Percentiles rank a stretch among this genome's conserved stretches.
Evolutionary conservation across 352 stramenopile genomes (phyloP).

Genomic region (Phytopythium delawarense): DNA sequence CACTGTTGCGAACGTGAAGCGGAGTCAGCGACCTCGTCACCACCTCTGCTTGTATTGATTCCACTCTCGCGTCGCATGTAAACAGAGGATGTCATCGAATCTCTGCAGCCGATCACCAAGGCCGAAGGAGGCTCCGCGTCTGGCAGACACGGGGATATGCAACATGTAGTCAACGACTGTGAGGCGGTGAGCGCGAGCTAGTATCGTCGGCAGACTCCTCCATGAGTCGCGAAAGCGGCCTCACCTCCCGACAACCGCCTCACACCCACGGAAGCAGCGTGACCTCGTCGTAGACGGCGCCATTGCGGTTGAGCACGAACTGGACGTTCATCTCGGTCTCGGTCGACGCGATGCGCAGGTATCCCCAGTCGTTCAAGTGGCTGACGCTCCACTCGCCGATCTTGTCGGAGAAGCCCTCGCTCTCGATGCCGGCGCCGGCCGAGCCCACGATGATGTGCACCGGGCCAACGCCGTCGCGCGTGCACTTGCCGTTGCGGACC

Average conservation of each 20-base stretch:
- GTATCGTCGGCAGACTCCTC: neutral
- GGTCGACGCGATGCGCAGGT: slow-evolving; percentile 58
- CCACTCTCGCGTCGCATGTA: neutral
- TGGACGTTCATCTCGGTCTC: slow-evolving; percentile 64
- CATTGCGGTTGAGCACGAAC: slow-evolving; percentile 81
- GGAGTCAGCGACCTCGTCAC: neutral
- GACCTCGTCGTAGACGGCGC: slow-evolving; percentile 74
- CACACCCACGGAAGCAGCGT: slow-evolving; percentile 50
- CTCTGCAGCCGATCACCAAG: neutral
- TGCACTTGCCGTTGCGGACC: slow-evolving; percentile 70
- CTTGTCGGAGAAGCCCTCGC: slow-evolving; percentile 50
- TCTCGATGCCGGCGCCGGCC: slow-evolving; percentile 71
- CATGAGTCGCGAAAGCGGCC: neutral
- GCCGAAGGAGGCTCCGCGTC: neutral
- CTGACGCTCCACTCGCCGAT: slow-evolving; percentile 79
- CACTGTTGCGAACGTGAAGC: too few relatives aligned
- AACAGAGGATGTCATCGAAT: neutral
- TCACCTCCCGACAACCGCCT: neutral
- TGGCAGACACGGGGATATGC: too few relatives aligned
- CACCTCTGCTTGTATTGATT: neutral
- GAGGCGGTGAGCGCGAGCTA: too few relatives aligned
- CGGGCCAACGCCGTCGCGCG: slow-evolving; percentile 52
- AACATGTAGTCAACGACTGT: too few relatives aligned
- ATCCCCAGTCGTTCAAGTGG: slow-evolving; percentile 77
- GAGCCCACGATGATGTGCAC: slow-evolving; percentile 89